Conservation (phyloP, 495 filamentous ascomycete species). For the Darksidea phi region DNA sequence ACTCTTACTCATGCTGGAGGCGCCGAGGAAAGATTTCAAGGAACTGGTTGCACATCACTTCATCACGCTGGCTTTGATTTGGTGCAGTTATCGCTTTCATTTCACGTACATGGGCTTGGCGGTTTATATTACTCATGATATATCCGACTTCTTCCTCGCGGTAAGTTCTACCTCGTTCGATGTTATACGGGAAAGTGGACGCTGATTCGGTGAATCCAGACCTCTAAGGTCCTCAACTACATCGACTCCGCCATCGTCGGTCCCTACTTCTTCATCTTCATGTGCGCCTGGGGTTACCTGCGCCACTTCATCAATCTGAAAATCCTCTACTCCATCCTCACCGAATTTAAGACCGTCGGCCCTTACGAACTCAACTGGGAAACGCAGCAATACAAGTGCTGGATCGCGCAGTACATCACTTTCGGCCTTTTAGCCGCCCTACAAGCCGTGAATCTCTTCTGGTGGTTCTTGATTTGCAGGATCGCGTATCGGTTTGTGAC, state of each 20-base stretch:
- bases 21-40: constrained; percentile 93
- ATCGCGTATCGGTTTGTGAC: constrained; percentile 40
- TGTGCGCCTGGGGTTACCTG: constrained; percentile 83
- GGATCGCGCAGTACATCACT: constrained; percentile 42
- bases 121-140: constrained; percentile 95
- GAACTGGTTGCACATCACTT: constrained; percentile 94
- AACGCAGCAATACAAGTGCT: constrained; percentile 48
- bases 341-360: constrained; percentile 84
- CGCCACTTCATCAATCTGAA: constrained; percentile 88
- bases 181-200: no score
- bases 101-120: constrained; percentile 97
- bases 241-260: constrained; percentile 71
- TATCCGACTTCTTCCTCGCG: constrained; percentile 95
- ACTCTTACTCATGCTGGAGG: constrained; percentile 83
- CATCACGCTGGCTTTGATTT: constrained; percentile 85
- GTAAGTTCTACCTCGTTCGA: constrained; percentile 54
- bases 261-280: constrained; percentile 84
- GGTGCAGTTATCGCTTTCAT: constrained; percentile 90
- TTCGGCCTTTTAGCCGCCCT: constrained; percentile 41
- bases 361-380: constrained; percentile 56
- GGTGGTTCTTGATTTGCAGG: constrained; percentile 41
- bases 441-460: constrained; percentile 46
- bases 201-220: constrained; percentile 50
- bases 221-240: constrained; percentile 93
- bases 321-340: constrained; percentile 81